Conservation (phyloP, 2,329 filamentous ascomycete genomes). For the Trichoderma semiorbis region DNA sequence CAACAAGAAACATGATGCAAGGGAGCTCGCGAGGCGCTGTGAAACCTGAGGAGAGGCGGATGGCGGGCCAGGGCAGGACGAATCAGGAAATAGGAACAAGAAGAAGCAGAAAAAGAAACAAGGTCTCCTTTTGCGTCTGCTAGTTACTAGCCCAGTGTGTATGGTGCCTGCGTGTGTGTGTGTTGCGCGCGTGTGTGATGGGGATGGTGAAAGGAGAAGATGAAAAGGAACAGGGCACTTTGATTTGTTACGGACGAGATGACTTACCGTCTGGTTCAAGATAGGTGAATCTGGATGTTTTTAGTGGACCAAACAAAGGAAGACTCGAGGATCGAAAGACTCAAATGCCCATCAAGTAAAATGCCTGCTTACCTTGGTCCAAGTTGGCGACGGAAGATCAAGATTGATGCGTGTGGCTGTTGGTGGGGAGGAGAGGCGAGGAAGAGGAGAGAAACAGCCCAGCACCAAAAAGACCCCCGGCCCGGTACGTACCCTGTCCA, state of each 20-base stretch:
- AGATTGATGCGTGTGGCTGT: conserved; percentile 3
- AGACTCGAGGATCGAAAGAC: not conserved
- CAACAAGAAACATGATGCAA: not conserved
- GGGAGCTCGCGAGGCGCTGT: conserved; percentile 14
- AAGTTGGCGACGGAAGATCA: not conserved
- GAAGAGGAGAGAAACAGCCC: not conserved
- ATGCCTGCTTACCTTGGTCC: not conserved
- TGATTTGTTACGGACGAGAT: not conserved
- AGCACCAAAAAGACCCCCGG: not conserved
- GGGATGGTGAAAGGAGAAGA: not conserved
- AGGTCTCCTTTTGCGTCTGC: not conserved
- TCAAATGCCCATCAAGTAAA: not conserved
- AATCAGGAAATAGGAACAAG: not conserved
- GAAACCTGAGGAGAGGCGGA: not conserved
- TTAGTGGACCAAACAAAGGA: not conserved
- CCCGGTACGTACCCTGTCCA: conserved; percentile 12
- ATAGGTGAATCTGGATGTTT: not conserved
- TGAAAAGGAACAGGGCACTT: not conserved
- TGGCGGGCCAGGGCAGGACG: not conserved
- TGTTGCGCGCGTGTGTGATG: not conserved
- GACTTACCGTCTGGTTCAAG: not conserved
- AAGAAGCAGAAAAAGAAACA: not conserved
- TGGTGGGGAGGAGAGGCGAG: not conserved
- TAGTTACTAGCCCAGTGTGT: not conserved
- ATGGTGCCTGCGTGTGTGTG: not conserved